Conservation (phyloP, 140 eudicot genomes). For the Cichorium intybus region DNA sequence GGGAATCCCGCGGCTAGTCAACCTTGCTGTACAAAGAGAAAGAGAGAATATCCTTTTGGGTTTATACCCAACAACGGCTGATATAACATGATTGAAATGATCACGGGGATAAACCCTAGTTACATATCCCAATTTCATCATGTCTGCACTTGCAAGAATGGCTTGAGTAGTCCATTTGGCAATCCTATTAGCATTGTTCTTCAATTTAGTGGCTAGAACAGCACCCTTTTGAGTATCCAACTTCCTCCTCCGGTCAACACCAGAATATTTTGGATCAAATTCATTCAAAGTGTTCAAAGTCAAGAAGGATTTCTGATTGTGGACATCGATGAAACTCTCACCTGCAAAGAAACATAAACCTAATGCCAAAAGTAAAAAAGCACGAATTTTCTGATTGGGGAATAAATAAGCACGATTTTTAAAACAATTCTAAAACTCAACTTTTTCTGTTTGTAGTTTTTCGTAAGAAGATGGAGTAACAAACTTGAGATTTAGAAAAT, state of each 20-base stretch:
- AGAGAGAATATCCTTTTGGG: conserved; percentile 14
- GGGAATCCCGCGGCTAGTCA: conserved; percentile 37
- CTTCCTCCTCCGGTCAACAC: conserved; percentile 31
- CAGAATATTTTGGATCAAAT: conserved; percentile 66
- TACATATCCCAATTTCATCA: conserved; percentile 77
- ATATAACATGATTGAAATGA: conserved; percentile 69
- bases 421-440: neutral
- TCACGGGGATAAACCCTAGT: conserved; percentile 79
- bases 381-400: no score
- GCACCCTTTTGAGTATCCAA: conserved; percentile 14
- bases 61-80: conserved; percentile 71
- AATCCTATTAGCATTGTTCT: conserved; percentile 69
- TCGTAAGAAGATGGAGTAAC: neutral
- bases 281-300: conserved; percentile 80
- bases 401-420: no score
- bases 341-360: no score
- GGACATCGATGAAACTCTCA: conserved; percentile 28
- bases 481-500: neutral
- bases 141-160: conserved; percentile 68
- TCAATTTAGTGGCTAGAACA: conserved; percentile 21
- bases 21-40: conserved; percentile 24
- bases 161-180: conserved; percentile 83
- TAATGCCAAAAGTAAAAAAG: no score
- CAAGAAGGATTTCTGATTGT: conserved; percentile 52
- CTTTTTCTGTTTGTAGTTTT: neutral